A percentile compares a stretch with the other conserved stretches of the same genome.
Conservation (phyloP, 2,329 filamentous ascomycete species). For the Talaromyces atroroseus region DNA sequence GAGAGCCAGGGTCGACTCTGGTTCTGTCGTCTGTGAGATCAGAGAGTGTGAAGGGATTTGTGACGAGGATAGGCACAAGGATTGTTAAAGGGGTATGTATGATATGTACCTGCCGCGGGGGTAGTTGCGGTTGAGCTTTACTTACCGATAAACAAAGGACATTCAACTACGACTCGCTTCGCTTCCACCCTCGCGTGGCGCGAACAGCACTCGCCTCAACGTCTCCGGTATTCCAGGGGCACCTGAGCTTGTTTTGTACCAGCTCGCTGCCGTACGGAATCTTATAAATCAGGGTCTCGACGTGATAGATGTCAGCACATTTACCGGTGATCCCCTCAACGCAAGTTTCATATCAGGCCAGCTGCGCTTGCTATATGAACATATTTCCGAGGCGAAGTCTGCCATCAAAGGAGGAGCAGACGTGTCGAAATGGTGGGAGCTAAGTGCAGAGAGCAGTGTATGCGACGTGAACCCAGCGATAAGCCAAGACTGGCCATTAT, state of each 20-base stretch:
- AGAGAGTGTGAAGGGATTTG: constrained; percentile 84
- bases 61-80: constrained; percentile 83
- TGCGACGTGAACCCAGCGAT: constrained; percentile 4
- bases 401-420: constrained; percentile 52
- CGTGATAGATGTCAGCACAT: constrained; percentile 70
- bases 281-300: constrained; percentile 78
- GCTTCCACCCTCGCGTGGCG: constrained; percentile 47
- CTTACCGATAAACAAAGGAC: constrained; percentile 45
- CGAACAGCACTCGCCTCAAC: constrained; percentile 46
- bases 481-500: not conserved
- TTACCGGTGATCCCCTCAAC: constrained; percentile 61
- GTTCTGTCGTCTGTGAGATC: constrained; percentile 82
- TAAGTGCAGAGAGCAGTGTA: constrained; percentile 54
- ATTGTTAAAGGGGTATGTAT: constrained; percentile 78
- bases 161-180: constrained; percentile 66
- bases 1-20: constrained; percentile 80
- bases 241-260: constrained; percentile 58
- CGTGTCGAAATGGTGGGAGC: constrained; percentile 51
- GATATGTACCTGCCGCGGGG: not conserved
- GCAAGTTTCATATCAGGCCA: constrained; percentile 55
- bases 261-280: constrained; percentile 67
- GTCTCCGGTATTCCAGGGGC: constrained; percentile 50
- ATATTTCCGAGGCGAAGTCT: constrained; percentile 56
- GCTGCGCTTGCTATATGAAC: constrained; percentile 54
- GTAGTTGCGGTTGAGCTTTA: not conserved